Evolutionary conservation across 176 grass and related monocot genomes (phyloP), one percentile per base, ranked within the genome.

Genomic region (Cenchrus americanus): DNA sequence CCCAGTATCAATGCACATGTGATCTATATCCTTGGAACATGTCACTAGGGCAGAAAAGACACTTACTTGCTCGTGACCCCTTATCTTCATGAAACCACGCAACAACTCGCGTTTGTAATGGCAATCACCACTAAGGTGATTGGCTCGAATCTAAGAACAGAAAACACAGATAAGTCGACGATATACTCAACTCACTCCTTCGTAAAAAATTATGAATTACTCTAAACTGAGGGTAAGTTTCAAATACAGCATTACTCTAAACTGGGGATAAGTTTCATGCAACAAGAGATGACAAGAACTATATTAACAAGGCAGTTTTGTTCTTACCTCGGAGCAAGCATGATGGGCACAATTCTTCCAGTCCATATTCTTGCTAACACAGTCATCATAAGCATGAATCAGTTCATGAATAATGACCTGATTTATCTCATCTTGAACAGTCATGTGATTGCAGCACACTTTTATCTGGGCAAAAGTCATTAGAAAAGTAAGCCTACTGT

Each of bases 331-430:
- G 21, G 93, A 94, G 86, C 96, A 99, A 87, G 91, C 96, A 89
- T 99, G 93, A 77, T 99, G 96, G 67, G 77, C 93, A 70, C 96
- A 99, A 90, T 99, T 96, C 65, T 37, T 90, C 93, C 93, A 94
- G 62, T 96, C 81, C 46, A 99, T 0, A 81, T 98, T 95, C 86
- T 96, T 99, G 66, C 26, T 73, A 73, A 92, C 85, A 1, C 96
- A 99, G 52, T 96, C 96, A 66, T 99, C 96, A 84, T 99, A 96
- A 81, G 93, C 96, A 87, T 99, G 93, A 83, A 99, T 84, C 75
- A 99, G 82, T 51, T 94, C 96, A 80, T 96, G 96, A 90, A 94
- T 94, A 49, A 99, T 2, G 63, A 90, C 68, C 81, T 92, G 96
- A 63, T 72, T 88, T 87, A 99, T 92, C 77, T 94, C 77, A 66